These are phyloP conservation scores for Chalciporus sp. DNA, from an alignment of 1,284 basidiomycete species.

Conservation along the genomic window DNA sequence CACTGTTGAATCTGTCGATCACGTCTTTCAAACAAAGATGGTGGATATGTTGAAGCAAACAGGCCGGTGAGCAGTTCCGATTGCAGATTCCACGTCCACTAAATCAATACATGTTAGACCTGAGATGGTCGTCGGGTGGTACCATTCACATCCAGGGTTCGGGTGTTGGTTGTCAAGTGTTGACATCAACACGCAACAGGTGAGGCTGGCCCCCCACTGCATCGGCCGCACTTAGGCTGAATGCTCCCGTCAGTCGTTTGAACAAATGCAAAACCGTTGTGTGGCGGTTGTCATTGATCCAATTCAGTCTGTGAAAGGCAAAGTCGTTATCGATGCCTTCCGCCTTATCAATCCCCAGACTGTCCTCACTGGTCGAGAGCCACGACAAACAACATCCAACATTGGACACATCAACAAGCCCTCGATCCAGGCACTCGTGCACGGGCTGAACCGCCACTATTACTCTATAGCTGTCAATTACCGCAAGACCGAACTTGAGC, in stretches of 20 bases:
- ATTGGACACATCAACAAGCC: slow-evolving; percentile 99
- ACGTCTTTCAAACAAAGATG: slow-evolving; percentile 99
- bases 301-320: slow-evolving; percentile 98
- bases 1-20: slow-evolving; percentile 98
- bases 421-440: slow-evolving; percentile 94
- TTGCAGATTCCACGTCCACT: slow-evolving; percentile 1
- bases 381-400: slow-evolving; percentile 96
- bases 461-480: slow-evolving; percentile 97
- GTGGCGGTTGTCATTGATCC: slow-evolving; percentile 99
- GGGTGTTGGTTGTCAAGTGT: slow-evolving; percentile 99
- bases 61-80: slow-evolving; percentile 63
- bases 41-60: slow-evolving; percentile 99
- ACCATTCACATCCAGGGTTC: slow-evolving; percentile 99
- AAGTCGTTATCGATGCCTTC: slow-evolving; percentile 99
- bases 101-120: slow-evolving; percentile 55
- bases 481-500: slow-evolving; percentile 95
- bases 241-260: slow-evolving; percentile 77
- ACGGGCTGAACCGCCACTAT: slow-evolving; percentile 95
- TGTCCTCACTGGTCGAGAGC: slow-evolving; percentile 89
- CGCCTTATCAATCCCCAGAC: slow-evolving; percentile 90
- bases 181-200: slow-evolving; percentile 99
- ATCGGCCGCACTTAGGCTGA: slow-evolving; percentile 11
- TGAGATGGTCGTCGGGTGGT: slow-evolving; percentile 99
- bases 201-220: slow-evolving; percentile 35
- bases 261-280: slow-evolving; percentile 91